Percentiles rank a stretch among this genome's conserved stretches.
Conservation (phyloP, 208 protist species). For the Crithidia thermophila region DNA sequence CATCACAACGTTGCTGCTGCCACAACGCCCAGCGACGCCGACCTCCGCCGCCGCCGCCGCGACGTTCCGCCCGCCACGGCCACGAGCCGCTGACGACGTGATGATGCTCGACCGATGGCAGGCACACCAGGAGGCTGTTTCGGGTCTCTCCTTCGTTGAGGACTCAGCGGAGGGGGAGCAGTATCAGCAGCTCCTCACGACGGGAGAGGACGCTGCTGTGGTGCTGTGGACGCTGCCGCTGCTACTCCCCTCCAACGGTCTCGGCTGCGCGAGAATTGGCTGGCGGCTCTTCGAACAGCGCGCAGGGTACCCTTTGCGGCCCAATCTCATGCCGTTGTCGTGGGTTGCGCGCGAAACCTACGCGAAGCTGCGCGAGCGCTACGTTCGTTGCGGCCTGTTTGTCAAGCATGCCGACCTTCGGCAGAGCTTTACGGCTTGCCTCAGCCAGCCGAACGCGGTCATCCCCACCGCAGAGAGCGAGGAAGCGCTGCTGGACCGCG, state of each 20-base stretch:
- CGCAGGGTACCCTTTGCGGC: not conserved
- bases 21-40: too few species aligned
- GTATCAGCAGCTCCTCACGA: slow-evolving; percentile 13
- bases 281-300: not conserved
- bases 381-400: slow-evolving; percentile 20
- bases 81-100: slow-evolving; percentile 10
- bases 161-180: not conserved
- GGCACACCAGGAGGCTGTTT: slow-evolving; percentile 60
- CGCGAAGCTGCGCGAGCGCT: slow-evolving; percentile 20
- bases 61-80: not conserved
- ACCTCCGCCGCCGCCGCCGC: too few species aligned
- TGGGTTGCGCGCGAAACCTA: slow-evolving; percentile 15
- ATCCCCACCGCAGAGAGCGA: not conserved
- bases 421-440: slow-evolving; percentile 8
- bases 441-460: not conserved
- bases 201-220: slow-evolving; percentile 14
- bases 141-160: slow-evolving; percentile 30
- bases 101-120: slow-evolving; percentile 75
- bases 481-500: slow-evolving; percentile 21
- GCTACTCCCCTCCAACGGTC: not conserved
- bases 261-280: not conserved
- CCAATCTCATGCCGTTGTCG: slow-evolving; percentile 9
- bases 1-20: slow-evolving; percentile 39
- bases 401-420: slow-evolving; percentile 3
- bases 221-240: slow-evolving; percentile 21